phyloP scores from a whole-genome alignment of 2,329 filamentous ascomycete species.

The Amylocarpus encephaloides region DNA sequence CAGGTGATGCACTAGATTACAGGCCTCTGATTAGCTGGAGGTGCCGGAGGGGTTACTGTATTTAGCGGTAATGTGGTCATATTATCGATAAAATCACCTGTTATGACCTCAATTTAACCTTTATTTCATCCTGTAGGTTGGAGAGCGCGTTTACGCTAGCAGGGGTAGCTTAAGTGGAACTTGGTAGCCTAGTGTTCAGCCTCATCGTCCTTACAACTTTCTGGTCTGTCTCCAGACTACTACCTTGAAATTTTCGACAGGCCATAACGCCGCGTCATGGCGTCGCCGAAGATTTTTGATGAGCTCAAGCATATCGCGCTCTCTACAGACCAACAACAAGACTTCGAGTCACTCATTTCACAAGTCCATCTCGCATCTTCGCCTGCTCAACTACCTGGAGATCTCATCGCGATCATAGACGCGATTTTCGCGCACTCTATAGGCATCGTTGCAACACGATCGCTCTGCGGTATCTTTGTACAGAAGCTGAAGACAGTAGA shows the following conservation, averaged over 20 bases:
- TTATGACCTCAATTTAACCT: too few relatives aligned
- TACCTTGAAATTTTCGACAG: neutral
- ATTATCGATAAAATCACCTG: too few relatives aligned
- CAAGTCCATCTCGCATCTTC: slow-evolving; percentile 31
- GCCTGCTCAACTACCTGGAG: slow-evolving; percentile 17
- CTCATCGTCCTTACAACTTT: neutral
- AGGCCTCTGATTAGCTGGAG: too few relatives aligned
- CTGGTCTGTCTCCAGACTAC: neutral
- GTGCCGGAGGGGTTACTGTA: too few relatives aligned
- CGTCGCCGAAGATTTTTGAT: slow-evolving; percentile 36
- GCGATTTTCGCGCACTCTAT: slow-evolving; percentile 29
- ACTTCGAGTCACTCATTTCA: slow-evolving; percentile 42
- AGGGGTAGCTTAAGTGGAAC: slow-evolving; percentile 3
- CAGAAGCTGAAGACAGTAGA: slow-evolving; percentile 53
- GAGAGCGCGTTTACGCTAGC: too few relatives aligned
- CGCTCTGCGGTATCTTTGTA: slow-evolving; percentile 47
- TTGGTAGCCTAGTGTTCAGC: slow-evolving; percentile 1
- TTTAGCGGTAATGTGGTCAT: too few relatives aligned
- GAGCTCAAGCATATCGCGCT: slow-evolving; percentile 39
- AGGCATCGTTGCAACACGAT: slow-evolving; percentile 30
- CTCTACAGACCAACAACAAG: slow-evolving; percentile 37
- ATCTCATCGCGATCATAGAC: slow-evolving; percentile 29
- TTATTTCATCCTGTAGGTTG: too few relatives aligned
- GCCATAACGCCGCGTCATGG: slow-evolving; percentile 19
- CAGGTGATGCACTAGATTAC: too few relatives aligned